A percentile compares a stretch with the other conserved stretches of the same genome.
phyloP scores from a whole-genome alignment of 371 early-diverging fungal species.

The Mucor racemosus region DNA sequence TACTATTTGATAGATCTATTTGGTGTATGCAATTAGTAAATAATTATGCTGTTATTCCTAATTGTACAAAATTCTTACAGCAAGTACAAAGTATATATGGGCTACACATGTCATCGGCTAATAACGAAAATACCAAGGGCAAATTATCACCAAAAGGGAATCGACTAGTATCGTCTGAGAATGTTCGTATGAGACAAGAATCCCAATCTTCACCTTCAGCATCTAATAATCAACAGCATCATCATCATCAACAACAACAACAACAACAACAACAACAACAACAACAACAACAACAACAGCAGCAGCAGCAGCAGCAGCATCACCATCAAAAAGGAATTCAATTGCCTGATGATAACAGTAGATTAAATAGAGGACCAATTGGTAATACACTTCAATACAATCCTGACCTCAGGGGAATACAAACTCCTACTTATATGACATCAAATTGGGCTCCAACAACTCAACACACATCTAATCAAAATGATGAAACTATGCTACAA shows the following conservation, averaged over 20 bases:
- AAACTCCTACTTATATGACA: background rate
- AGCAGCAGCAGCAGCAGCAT: conserved; percentile 1
- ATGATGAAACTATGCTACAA: background rate
- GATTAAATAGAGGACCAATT: background rate
- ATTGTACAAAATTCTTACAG: conserved; percentile 43
- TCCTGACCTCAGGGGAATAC: background rate
- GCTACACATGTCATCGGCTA: conserved; percentile 1
- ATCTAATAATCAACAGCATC: background rate
- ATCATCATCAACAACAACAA: background rate
- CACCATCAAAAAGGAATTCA: background rate
- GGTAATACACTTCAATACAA: background rate
- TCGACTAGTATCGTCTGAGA: background rate
- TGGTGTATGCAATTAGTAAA: conserved; percentile 32
- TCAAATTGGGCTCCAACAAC: background rate
- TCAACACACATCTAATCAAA: background rate
- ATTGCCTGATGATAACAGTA: background rate
- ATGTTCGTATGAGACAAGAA: background rate
- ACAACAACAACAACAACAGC: conserved; percentile 1
- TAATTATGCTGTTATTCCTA: conserved; percentile 39
- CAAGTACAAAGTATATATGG: conserved; percentile 36
- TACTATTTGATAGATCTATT: conserved; percentile 39
- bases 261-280: background rate
- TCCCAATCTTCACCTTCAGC: background rate
- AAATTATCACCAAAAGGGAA: background rate
- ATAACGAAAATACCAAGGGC: background rate